Conservation (phyloP, 2,329 filamentous ascomycete genomes). For the Corynespora cassiicola region DNA sequence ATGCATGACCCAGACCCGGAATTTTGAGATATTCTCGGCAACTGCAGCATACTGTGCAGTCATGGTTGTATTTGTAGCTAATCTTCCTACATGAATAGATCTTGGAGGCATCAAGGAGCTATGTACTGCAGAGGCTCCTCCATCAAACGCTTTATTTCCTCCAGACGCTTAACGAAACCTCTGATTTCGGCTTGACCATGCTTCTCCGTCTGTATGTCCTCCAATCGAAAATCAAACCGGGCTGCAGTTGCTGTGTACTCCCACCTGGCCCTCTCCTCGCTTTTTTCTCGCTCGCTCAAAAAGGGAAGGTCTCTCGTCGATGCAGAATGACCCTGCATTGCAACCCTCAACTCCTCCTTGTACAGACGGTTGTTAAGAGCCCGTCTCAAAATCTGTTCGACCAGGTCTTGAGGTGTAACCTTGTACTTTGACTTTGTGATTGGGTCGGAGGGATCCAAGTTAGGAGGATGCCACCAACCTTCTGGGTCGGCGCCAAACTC, state of each 20-base stretch:
- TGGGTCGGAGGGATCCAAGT: neutral
- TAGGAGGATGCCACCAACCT: neutral
- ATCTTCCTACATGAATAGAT: too few relatives aligned
- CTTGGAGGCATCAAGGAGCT: too few relatives aligned
- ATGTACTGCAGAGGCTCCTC: too few relatives aligned
- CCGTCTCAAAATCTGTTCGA: neutral
- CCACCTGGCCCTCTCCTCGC: too few relatives aligned
- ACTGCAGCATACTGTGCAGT: conserved; percentile 4
- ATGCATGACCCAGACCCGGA: conserved; percentile 1
- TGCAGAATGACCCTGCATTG: too few relatives aligned
- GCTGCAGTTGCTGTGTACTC: too few relatives aligned
- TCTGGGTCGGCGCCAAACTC: neutral
- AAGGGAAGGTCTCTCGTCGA: too few relatives aligned
- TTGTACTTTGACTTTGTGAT: neutral
- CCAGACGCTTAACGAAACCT: neutral
- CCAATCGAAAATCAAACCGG: neutral
- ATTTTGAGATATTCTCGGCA: conserved; percentile 4
- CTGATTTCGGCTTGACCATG: neutral
- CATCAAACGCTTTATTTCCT: neutral
- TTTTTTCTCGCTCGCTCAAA: too few relatives aligned
- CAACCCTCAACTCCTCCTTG: neutral
- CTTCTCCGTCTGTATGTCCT: neutral
- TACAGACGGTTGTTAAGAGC: neutral
- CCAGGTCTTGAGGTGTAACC: neutral
- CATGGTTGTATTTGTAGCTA: conserved; percentile 1